Conservation (phyloP, 2,329 filamentous ascomycete species). For the Cladosporium phlei region DNA sequence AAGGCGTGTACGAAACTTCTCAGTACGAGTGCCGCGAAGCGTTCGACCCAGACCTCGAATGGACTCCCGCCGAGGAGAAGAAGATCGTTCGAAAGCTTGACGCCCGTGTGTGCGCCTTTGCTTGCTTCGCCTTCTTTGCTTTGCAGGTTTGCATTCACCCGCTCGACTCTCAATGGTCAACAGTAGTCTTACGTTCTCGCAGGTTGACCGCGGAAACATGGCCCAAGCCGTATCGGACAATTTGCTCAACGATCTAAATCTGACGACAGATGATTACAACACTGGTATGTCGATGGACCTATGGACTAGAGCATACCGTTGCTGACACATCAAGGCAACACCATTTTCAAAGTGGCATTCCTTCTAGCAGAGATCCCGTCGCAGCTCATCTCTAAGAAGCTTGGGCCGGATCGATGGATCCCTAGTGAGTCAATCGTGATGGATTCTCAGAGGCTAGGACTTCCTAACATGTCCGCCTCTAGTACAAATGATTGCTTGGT, state of each 20-base stretch:
- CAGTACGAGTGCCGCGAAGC: slow-evolving; percentile 47
- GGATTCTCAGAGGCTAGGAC: no score
- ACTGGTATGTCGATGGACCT: slow-evolving; percentile 25
- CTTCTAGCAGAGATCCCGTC: slow-evolving; percentile 45
- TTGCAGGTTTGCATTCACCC: no score
- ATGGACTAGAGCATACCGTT: background rate
- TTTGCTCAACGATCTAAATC: slow-evolving; percentile 33
- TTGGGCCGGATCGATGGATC: slow-evolving; percentile 45
- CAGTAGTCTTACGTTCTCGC: no score
- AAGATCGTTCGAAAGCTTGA: slow-evolving; percentile 28
- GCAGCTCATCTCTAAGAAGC: slow-evolving; percentile 48
- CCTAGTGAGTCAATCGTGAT: slow-evolving; percentile 26
- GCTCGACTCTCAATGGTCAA: no score
- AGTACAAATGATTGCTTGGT: slow-evolving; percentile 33
- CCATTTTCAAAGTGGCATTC: slow-evolving; percentile 44
- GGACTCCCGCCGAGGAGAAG: slow-evolving; percentile 42
- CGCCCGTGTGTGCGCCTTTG: slow-evolving; percentile 23
- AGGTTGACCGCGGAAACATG: slow-evolving; percentile 10
- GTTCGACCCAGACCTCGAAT: slow-evolving; percentile 45
- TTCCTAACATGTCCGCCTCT: background rate
- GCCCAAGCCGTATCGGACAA: slow-evolving; percentile 18
- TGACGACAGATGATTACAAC: slow-evolving; percentile 46
- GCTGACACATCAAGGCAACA: slow-evolving; percentile 17
- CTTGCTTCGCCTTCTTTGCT: slow-evolving; percentile 20
- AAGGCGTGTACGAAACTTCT: slow-evolving; percentile 51